Base-by-base conservation (phyloP, 106 monocot species). In the Vanilla planifolia region DNA sequence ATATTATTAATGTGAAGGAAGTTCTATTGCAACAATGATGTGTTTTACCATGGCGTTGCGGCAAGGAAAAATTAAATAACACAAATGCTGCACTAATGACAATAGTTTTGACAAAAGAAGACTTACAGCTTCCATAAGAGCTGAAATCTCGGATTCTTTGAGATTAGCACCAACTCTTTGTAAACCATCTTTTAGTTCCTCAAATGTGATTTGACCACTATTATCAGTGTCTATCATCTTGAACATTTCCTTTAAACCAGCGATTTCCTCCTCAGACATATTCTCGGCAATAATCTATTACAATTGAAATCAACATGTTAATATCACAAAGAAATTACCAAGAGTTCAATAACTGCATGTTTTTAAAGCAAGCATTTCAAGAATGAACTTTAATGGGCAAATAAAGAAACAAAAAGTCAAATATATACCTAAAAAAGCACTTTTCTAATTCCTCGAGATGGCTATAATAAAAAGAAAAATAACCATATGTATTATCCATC, bases 141-240 rank as follows among this genome's bases (percentile, higher is more conserved):
- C 82, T 34, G 55, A 67, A 35, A 83, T 83, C 74, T 83, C 82
- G 24, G 82, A 83, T 8, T 83, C 82, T 37, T 74, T 70, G 27
- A 83, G 74, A 62, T 66, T 63, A 41, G 82, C 82, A 55, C 82
- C 82, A 69, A 74, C 82, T 70, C 74, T 77, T 70, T 83, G 50
- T 60, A 83, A 62, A 43, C 82, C 82, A 32, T 43, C 55, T 48
- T 78, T 83, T 29, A 83, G 74, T 62, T 83, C 82, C 51, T 83
- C 82, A 30, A 62, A 71, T n/a, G 82, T 74, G 40, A 83, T 83
- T 33, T 83, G 77, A 21, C 82, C 82, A 57, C 82, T 83, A 53
- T 82, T 77, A 48, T 82, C 81, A 22, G 77, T 37, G 61, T 82
- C 82, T 44, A 82, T 66, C 82, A 82, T 83, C 70, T 78, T 83